Evolutionary conservation across 495 filamentous ascomycete species (phyloP).

Genomic region (Penicillium pulvis): DNA sequence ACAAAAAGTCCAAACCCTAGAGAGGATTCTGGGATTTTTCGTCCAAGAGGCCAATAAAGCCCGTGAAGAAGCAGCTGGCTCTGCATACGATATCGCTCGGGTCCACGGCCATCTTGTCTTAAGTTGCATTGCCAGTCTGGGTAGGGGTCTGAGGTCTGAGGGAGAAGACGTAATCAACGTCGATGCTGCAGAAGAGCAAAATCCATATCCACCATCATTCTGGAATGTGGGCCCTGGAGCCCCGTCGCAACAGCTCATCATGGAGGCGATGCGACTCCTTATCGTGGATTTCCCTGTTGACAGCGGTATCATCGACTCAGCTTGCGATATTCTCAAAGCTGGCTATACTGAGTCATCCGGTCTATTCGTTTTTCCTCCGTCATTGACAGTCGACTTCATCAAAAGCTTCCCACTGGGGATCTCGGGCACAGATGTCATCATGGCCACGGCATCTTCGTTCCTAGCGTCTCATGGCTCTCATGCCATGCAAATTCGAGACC

Average conservation of each 20-base stretch:
- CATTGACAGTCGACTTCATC: conserved; percentile 71
- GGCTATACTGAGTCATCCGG: conserved; percentile 79
- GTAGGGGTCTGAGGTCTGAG: conserved; percentile 74
- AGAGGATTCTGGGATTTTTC: conserved; percentile 66
- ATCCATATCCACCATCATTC: conserved; percentile 50
- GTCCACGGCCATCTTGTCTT: conserved; percentile 65
- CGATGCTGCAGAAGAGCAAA: conserved; percentile 44
- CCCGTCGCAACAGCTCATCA: conserved; percentile 58
- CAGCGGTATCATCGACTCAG: conserved; percentile 71
- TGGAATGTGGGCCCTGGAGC: conserved; percentile 62
- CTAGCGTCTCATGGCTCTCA: conserved; percentile 62
- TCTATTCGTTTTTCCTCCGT: conserved; percentile 74
- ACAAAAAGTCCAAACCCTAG: conserved; percentile 61
- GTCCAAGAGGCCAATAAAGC: conserved; percentile 38
- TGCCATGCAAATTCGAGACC: conserved; percentile 46
- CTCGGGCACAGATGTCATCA: conserved; percentile 69
- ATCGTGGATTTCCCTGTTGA: conserved; percentile 60
- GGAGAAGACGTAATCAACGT: conserved; percentile 70
- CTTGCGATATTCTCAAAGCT: conserved; percentile 72
- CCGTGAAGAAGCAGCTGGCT: conserved; percentile 37
- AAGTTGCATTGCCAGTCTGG: conserved; percentile 74
- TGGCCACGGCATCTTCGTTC: conserved; percentile 78
- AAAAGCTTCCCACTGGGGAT: conserved; percentile 61
- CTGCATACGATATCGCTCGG: conserved; percentile 47
- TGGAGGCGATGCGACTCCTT: conserved; percentile 49